These are phyloP conservation scores for Eremochloa ophiuroides DNA, from an alignment of 176 grass and related monocot genomes.

Conservation along the genomic window DNA sequence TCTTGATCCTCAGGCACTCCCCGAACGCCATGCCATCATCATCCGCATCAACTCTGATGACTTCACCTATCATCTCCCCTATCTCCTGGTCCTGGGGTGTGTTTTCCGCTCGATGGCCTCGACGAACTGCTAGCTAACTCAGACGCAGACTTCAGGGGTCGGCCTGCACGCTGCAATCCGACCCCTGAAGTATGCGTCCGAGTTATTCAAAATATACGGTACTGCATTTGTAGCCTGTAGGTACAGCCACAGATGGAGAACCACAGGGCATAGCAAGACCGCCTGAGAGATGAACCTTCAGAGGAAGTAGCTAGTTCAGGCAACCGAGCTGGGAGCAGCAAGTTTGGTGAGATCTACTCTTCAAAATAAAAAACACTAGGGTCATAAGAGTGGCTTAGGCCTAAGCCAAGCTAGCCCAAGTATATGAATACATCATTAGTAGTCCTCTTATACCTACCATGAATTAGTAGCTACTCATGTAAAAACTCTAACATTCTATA, in stretches of 20 bases:
- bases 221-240: background rate
- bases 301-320: background rate
- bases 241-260: background rate
- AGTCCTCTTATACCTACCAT: background rate
- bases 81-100: too few relatives aligned
- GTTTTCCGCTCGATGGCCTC: too few relatives aligned
- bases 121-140: too few relatives aligned
- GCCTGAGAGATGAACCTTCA: background rate
- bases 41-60: too few relatives aligned
- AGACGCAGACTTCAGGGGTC: too few relatives aligned
- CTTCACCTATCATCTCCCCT: too few relatives aligned
- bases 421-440: background rate
- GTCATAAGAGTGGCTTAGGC: background rate
- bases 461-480: background rate
- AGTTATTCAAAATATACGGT: background rate
- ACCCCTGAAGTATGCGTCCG: too few relatives aligned
- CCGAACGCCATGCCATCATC: too few relatives aligned
- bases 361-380: background rate
- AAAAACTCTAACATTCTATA: background rate
- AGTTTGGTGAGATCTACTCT: background rate
- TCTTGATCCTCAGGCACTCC: too few relatives aligned
- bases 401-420: too few relatives aligned
- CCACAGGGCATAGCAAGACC: background rate
- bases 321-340: background rate
- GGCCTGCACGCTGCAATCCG: too few relatives aligned